These are phyloP conservation scores for Schizosaccharomyces osmophilus DNA, from an alignment of 805 yeast genomes.

Conservation along the genomic window DNA sequence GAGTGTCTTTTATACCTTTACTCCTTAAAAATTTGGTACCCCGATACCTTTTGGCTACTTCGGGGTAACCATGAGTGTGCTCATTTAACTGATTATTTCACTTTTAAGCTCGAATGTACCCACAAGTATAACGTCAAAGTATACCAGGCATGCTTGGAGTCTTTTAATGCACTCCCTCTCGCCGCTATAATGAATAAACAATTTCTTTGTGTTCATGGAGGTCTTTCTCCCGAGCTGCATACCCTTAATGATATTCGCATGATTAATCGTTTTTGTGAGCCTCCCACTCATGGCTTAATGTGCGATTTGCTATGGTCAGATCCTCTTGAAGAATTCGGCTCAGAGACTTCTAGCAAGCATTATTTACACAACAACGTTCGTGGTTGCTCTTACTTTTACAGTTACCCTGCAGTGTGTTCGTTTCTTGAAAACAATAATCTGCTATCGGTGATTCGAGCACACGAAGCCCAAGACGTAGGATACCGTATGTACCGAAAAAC, in stretches of 20 bases:
- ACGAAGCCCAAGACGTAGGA: slow-evolving; percentile 95
- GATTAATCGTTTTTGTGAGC: slow-evolving; percentile 66
- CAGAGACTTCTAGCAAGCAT: slow-evolving; percentile 18
- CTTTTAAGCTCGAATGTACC: slow-evolving; percentile 72
- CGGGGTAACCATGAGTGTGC: slow-evolving; percentile 90
- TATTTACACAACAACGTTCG: slow-evolving; percentile 50
- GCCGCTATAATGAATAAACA: slow-evolving; percentile 87
- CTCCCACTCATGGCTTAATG: slow-evolving; percentile 81
- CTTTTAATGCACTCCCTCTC: slow-evolving; percentile 70
- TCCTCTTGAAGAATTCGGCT: slow-evolving; percentile 76
- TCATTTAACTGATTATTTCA: slow-evolving; percentile 80
- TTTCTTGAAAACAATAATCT: slow-evolving; percentile 58
- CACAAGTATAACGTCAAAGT: slow-evolving; percentile 48
- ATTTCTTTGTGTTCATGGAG: slow-evolving; percentile 91
- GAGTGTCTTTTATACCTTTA: slow-evolving; percentile 48
- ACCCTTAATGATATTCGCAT: slow-evolving; percentile 41
- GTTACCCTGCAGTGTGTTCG: slow-evolving; percentile 57
- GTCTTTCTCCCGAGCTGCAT: slow-evolving; percentile 64
- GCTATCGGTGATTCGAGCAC: slow-evolving; percentile 75
- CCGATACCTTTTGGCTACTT: slow-evolving; percentile 49
- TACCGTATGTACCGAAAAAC: slow-evolving; percentile 82
- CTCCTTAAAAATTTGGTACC: slow-evolving; percentile 54
- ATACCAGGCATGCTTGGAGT: slow-evolving; percentile 47
- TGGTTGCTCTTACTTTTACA: slow-evolving; percentile 80
- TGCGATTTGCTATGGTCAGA: slow-evolving; percentile 93